A percentile compares a stretch with the other conserved stretches of the same genome.
These are phyloP conservation scores for Ascochyta clinopodiicola DNA, from an alignment of 2,329 filamentous ascomycete species.

Conservation along the genomic window DNA sequence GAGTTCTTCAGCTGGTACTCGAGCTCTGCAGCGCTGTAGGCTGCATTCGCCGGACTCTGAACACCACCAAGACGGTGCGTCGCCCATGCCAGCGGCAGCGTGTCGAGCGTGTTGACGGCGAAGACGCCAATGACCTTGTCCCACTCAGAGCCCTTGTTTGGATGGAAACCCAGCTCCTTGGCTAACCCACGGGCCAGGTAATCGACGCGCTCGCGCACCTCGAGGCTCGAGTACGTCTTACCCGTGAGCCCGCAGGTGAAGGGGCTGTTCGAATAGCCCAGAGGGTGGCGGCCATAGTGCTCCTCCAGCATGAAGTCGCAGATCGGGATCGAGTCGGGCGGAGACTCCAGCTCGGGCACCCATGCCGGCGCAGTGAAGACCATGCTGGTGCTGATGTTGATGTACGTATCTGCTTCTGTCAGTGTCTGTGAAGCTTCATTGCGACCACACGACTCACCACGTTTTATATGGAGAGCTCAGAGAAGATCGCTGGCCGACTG, in stretches of 20 bases:
- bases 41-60: conserved; percentile 76
- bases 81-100: conserved; percentile 74
- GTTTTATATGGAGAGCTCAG: neutral
- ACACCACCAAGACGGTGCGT: conserved; percentile 78
- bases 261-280: conserved; percentile 69
- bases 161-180: conserved; percentile 73
- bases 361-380: conserved; percentile 67
- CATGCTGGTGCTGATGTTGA: conserved; percentile 39
- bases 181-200: conserved; percentile 71
- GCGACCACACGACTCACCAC: neutral
- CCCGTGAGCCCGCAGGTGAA: conserved; percentile 80
- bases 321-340: conserved; percentile 77
- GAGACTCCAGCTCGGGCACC: conserved; percentile 67
- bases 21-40: conserved; percentile 73
- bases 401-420: neutral
- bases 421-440: neutral
- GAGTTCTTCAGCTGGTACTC: conserved; percentile 75
- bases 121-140: conserved; percentile 81
- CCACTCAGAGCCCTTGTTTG: conserved; percentile 76
- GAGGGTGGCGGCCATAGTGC: conserved; percentile 68
- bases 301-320: conserved; percentile 80
- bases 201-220: conserved; percentile 71
- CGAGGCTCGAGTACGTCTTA: conserved; percentile 66
- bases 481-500: conserved; percentile 9
- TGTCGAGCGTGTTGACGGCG: conserved; percentile 85